Percentiles rank a stretch among this genome's conserved stretches.
These are phyloP conservation scores for Colletotrichum neosansevieriae DNA, from an alignment of 2,329 filamentous ascomycete species.

Conservation along the genomic window DNA sequence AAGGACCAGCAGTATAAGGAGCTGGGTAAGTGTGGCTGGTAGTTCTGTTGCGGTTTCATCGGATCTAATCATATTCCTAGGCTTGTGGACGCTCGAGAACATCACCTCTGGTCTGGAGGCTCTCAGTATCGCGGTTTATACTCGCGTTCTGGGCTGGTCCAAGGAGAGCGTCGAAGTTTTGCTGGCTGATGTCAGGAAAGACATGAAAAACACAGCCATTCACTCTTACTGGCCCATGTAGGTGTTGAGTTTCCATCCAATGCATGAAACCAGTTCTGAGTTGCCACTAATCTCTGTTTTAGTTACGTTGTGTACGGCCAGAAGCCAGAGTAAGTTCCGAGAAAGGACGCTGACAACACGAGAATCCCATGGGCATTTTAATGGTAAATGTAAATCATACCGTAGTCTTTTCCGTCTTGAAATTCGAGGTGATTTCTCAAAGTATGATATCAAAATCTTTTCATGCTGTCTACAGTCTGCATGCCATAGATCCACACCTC, in stretches of 20 bases:
- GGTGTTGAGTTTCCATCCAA: neutral
- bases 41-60: neutral
- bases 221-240: conserved; percentile 43
- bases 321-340: conserved; percentile 13
- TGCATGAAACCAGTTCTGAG: too few relatives aligned
- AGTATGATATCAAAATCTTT: neutral
- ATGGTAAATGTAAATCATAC: too few relatives aligned
- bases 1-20: conserved; percentile 61
- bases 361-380: too few relatives aligned
- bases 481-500: too few relatives aligned
- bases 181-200: conserved; percentile 44
- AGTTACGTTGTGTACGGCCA: conserved; percentile 39
- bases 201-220: conserved; percentile 43
- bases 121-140: conserved; percentile 46
- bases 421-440: too few relatives aligned
- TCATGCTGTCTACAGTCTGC: neutral
- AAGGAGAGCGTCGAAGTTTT: conserved; percentile 43
- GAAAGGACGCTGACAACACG: too few relatives aligned
- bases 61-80: conserved; percentile 19
- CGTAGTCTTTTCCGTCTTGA: too few relatives aligned
- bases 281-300: neutral
- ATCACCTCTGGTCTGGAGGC: conserved; percentile 44
- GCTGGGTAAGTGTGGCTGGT: conserved; percentile 47
- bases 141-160: conserved; percentile 45
- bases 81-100: conserved; percentile 43